These are phyloP conservation scores for Gastrolobium villosum DNA, from an alignment of 306 rosid species.

Conservation along the genomic window DNA sequence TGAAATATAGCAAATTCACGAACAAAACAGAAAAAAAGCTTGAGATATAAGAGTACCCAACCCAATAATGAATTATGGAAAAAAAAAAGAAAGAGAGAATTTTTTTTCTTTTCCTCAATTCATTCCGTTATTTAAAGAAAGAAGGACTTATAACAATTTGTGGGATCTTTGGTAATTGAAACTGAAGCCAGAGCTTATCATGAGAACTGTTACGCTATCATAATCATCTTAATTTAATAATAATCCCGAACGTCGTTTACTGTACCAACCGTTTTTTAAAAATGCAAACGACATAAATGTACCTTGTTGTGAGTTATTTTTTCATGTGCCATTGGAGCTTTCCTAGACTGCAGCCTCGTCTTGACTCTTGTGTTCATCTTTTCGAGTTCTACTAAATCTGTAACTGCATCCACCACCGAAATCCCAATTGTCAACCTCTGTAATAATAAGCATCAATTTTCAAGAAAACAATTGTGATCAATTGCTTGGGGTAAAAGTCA, in stretches of 20 bases:
- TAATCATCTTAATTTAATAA: slow-evolving; percentile 38
- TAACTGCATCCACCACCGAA: slow-evolving; percentile 54
- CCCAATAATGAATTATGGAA: background rate
- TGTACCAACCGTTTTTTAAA: slow-evolving; percentile 70
- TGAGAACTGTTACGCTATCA: slow-evolving; percentile 45
- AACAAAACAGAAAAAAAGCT: slow-evolving; percentile 22
- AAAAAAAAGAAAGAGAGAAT: background rate
- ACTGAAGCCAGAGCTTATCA: slow-evolving; percentile 50
- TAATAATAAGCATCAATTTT: slow-evolving; percentile 7
- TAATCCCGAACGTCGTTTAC: slow-evolving; percentile 40
- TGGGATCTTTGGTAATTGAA: slow-evolving; percentile 51
- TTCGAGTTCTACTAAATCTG: slow-evolving; percentile 51
- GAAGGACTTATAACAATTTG: slow-evolving; percentile 34
- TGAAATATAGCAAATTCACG: slow-evolving; percentile 31
- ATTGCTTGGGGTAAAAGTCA: slow-evolving; percentile 35
- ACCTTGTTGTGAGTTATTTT: slow-evolving; percentile 58
- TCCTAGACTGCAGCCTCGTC: slow-evolving; percentile 55
- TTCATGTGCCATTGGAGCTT: slow-evolving; percentile 61
- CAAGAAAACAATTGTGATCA: slow-evolving; percentile 29
- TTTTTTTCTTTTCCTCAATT: background rate
- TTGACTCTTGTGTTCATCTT: slow-evolving; percentile 69
- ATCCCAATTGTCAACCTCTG: slow-evolving; percentile 40
- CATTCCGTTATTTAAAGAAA: slow-evolving; percentile 23
- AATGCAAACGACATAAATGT: slow-evolving; percentile 18
- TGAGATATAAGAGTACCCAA: slow-evolving; percentile 16